These are phyloP conservation scores for Xerocomus spinulosus DNA, from an alignment of 768 basidiomycete species.

Conservation along the genomic window DNA sequence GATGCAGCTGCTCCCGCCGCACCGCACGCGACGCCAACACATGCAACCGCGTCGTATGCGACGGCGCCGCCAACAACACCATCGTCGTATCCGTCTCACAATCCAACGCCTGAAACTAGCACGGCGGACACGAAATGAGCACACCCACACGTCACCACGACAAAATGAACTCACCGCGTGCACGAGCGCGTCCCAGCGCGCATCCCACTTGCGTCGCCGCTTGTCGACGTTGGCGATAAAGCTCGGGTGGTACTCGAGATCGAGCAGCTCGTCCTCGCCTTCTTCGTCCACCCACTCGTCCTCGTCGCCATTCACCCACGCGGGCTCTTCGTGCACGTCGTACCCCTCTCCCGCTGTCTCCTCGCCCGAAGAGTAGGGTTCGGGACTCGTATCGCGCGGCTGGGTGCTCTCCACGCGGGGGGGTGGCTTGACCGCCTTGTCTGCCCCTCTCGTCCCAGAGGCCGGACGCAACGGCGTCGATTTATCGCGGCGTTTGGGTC, in stretches of 20 bases:
- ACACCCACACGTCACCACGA: no score
- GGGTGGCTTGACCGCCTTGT: conserved; percentile 52
- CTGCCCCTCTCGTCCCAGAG: conserved; percentile 17
- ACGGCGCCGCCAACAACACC: conserved; percentile 68
- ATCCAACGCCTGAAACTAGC: conserved; percentile 72
- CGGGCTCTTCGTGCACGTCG: conserved; percentile 38
- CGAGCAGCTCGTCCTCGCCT: conserved; percentile 63
- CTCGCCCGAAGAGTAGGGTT: conserved; percentile 70
- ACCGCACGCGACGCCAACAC: conserved; percentile 64
- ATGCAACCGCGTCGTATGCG: conserved; percentile 65
- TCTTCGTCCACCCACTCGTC: conserved; percentile 74
- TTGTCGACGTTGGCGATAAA: conserved; percentile 65
- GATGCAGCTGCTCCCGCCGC: conserved; percentile 49
- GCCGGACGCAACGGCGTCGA: conserved; percentile 32
- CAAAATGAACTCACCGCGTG: conserved; percentile 69
- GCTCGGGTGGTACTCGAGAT: conserved; percentile 71
- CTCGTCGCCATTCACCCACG: conserved; percentile 30
- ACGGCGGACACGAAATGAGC: no score
- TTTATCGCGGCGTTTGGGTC: conserved; percentile 43
- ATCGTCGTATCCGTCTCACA: conserved; percentile 78
- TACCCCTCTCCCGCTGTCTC: conserved; percentile 71
- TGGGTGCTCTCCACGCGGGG: conserved; percentile 81
- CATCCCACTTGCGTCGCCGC: conserved; percentile 66
- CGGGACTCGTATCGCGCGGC: conserved; percentile 76
- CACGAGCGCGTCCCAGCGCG: conserved; percentile 68